phyloP scores from a whole-genome alignment of 495 filamentous ascomycete genomes.

The Terfezia boudieri region DNA sequence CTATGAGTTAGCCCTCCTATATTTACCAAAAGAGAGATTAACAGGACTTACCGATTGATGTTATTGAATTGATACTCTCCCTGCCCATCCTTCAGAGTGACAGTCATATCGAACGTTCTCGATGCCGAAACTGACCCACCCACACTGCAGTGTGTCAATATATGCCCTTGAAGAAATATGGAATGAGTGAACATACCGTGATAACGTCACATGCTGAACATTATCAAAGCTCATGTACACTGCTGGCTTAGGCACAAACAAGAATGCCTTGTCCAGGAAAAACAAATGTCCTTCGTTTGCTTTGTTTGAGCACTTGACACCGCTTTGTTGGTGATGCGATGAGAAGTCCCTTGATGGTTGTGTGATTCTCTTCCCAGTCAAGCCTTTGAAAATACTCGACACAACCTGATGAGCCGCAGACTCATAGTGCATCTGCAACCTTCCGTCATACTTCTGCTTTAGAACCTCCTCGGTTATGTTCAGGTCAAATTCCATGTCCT shows the following conservation, averaged over 20 bases:
- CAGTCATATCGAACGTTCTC: conserved; percentile 89
- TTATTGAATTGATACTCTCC: conserved; percentile 92
- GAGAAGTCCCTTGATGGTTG: conserved; percentile 84
- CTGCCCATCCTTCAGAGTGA: conserved; percentile 54
- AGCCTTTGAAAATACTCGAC: conserved; percentile 75
- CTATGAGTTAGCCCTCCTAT: conserved; percentile 3
- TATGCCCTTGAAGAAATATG: background rate
- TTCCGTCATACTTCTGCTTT: conserved; percentile 70
- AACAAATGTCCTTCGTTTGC: conserved; percentile 94
- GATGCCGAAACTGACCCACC: conserved; percentile 82
- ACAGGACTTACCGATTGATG: conserved; percentile 57
- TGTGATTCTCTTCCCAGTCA: conserved; percentile 83
- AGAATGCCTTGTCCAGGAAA: conserved; percentile 92
- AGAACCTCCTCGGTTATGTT: conserved; percentile 86
- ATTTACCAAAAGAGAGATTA: background rate
- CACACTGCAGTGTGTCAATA: conserved; percentile 30
- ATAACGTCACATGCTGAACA: conserved; percentile 74
- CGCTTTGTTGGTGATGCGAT: conserved; percentile 76
- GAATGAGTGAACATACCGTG: conserved; percentile 23
- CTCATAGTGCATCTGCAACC: conserved; percentile 70
- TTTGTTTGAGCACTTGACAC: conserved; percentile 98
- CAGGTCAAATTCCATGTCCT: conserved; percentile 87
- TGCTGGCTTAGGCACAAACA: conserved; percentile 96
- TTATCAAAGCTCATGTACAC: conserved; percentile 91
- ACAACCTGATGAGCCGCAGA: conserved; percentile 78